These are phyloP conservation scores for Candida quercuum DNA, from an alignment of 805 yeast genomes.

Conservation along the genomic window DNA sequence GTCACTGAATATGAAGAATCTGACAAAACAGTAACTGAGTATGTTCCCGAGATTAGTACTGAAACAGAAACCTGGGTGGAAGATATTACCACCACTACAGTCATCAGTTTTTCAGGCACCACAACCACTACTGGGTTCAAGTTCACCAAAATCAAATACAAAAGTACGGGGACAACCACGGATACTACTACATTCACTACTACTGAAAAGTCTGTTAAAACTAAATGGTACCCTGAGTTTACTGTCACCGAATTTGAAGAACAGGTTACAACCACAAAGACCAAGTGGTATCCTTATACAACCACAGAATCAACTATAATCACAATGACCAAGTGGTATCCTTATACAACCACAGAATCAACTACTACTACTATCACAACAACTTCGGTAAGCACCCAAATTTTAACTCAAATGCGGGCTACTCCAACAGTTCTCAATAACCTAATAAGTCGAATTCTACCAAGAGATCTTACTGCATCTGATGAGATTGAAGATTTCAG, in stretches of 20 bases:
- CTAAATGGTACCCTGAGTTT: slow-evolving; percentile 19
- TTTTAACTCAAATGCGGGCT: too few species aligned
- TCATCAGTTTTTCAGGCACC: slow-evolving; percentile 11
- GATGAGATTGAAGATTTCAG: too few species aligned
- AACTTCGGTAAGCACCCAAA: too few species aligned
- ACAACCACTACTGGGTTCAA: slow-evolving; percentile 15
- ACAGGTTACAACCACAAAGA: slow-evolving; percentile 13
- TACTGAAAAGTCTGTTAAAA: slow-evolving; percentile 14
- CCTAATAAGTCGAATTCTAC: too few species aligned
- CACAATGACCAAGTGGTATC: slow-evolving; percentile 8
- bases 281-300: slow-evolving; percentile 21
- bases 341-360: too few species aligned
- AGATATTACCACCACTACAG: slow-evolving; percentile 5
- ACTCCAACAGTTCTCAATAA: too few species aligned
- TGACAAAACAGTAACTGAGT: slow-evolving; percentile 23
- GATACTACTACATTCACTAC: slow-evolving; percentile 14
- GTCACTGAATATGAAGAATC: slow-evolving; percentile 25
- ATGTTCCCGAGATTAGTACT: slow-evolving; percentile 13
- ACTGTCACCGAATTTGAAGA: slow-evolving; percentile 22
- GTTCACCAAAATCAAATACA: slow-evolving; percentile 10
- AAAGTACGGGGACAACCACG: slow-evolving; percentile 12
- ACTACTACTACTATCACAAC: too few species aligned
- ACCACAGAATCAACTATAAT: slow-evolving; percentile 10
- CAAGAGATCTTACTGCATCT: too few species aligned
- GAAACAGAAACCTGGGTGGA: slow-evolving; percentile 15